These are phyloP conservation scores for Scopulariopsis brevicaulis DNA, from an alignment of 2,329 filamentous ascomycete species.

Conservation along the genomic window DNA sequence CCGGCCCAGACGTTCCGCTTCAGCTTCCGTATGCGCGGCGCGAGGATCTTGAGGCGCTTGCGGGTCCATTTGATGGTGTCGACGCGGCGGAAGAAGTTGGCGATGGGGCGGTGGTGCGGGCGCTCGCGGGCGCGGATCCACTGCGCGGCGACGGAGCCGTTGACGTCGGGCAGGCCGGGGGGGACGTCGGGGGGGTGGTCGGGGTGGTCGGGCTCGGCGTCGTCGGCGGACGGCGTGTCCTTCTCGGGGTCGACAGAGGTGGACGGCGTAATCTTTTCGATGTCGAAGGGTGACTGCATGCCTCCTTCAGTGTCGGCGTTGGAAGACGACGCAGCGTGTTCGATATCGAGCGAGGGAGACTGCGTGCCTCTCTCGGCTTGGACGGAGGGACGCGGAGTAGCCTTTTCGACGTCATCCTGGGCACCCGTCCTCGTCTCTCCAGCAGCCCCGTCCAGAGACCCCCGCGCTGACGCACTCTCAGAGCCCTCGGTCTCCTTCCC, in stretches of 20 bases:
- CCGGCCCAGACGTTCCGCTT: conserved; percentile 53
- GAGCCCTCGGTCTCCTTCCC: not conserved
- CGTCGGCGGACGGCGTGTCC: not conserved
- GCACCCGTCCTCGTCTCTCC: not conserved
- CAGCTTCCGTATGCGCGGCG: conserved; percentile 45
- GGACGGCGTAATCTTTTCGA: not conserved
- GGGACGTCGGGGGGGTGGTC: conserved; percentile 4
- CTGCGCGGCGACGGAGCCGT: conserved; percentile 50
- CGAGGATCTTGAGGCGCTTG: conserved; percentile 27
- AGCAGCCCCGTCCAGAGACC: not conserved
- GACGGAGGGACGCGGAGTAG: not conserved
- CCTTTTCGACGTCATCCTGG: not conserved
- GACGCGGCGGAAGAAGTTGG: conserved; percentile 72
- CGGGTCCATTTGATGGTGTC: conserved; percentile 91
- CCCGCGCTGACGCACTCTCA: not conserved
- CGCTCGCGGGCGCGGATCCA: conserved; percentile 66
- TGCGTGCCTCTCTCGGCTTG: not conserved
- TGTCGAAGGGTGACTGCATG: not conserved
- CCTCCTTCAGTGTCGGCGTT: not conserved
- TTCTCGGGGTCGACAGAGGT: not conserved
- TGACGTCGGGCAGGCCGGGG: conserved; percentile 22
- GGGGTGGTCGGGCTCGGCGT: not conserved
- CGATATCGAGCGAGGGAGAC: not conserved
- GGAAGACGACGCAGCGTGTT: not conserved
- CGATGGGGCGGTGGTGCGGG: conserved; percentile 59